Evolutionary conservation across 1,139 yeast genomes (phyloP), one percentile per base, ranked within the genome.

Genomic region (Suhomyces taliae): DNA sequence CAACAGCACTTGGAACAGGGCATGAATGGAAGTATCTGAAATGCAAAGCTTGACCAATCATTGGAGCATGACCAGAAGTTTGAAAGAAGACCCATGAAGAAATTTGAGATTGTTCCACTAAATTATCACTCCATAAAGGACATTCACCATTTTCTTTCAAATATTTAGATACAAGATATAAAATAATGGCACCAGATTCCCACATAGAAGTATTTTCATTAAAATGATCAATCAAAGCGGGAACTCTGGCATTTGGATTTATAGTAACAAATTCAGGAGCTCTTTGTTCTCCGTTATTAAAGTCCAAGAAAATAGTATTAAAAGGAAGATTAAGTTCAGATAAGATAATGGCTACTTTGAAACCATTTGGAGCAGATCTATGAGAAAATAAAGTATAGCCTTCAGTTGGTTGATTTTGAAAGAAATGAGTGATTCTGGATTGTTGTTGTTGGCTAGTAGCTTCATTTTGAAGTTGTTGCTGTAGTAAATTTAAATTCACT

Each of bases 11-110:
- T 15, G 93, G 90, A 3, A 91, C 90, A 49, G 86, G 87, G 50
- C 87, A 87, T 7, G 93, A 80, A 66, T 91, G 97, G 76, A 90
- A 90, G 66, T 88, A 89, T 59, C 93, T 78, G 72, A 91, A 91
- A 73, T 91, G 97, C 58, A 90, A 78, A 3, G 97, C 97, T 66
- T 91, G 98, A 26, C 98, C 98, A 59, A 91, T 89, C 96, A 91
- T 91, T 27, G 97, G 97, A 0, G 97, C 96, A 64, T 90, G 97
- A 11, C 97, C 97, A 11, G 95, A 86, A 4, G 97, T 90, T 69
- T 91, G 97, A 74, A 90, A 90, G 63, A 90, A 91, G 41, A 91
- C 76, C 97, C 97, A 91, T 15, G 91, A 83, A 50, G 83, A 79
- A 50, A 91, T 89, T 61, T 85, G 91, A n/a, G 90, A 79, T 69